Evolutionary conservation across 495 filamentous ascomycete species (phyloP), one percentile per base, ranked within the genome.

Genomic region (Penicillium steckii): DNA sequence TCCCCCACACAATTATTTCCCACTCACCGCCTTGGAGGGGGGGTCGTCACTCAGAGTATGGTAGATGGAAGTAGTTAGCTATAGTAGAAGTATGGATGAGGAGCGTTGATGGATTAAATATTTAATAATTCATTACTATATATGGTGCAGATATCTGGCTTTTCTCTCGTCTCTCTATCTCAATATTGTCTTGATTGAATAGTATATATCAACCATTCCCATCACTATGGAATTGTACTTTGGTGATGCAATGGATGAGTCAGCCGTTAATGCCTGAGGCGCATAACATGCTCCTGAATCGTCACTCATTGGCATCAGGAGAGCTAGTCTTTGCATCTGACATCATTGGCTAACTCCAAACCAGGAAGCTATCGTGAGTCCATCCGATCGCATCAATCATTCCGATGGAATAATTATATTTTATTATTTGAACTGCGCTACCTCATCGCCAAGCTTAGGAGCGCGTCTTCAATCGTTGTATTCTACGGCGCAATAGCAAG

Each of bases 401-500:
- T 29, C 43, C 41, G 37, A 59, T 55, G 56, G 47, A 45, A 48
- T 54, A 48, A 44, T 46, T 27, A 6, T 18, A 4, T 15, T 24
- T 24, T 30, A 18, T 26, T 25, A 18, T 42, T 25, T 23, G 33
- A 12, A 15, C 22, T 21, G 21, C 24, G 24, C 8, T 8, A 27
- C 17, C 24, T 22, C 30, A 33, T 44, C 15, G 48, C 45, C 53
- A 56, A 52, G 44, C 25, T 49, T 48, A 32, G n/a, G 35, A 49
- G 30, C 37, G 47, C 24, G 35, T 50, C 52, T 43, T 44, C 47
- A 44, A 50, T 57, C 54, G 57, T 44, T 55, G 40, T 50, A 24
- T 44, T 61, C 40, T 26, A 52, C 56, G 52, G 27, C 45, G 49
- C 26, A 38, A 46, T 45, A 38, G 42, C 44, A 44, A 53, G 53